Conservation (phyloP, 2,329 filamentous ascomycete species). For the Fusarium sp. region DNA sequence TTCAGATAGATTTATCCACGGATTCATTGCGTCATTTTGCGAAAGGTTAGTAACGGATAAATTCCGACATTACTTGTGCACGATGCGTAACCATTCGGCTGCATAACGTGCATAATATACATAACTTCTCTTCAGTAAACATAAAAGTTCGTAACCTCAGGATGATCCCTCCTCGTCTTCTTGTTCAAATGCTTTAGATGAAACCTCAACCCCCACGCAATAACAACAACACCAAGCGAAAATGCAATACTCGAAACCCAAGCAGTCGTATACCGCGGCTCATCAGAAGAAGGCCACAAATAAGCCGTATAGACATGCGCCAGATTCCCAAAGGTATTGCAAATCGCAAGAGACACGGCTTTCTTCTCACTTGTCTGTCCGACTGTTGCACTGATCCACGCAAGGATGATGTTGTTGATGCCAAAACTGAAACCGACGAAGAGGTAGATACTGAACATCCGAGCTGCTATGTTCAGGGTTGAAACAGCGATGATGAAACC, state of each 20-base stretch:
- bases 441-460: slow-evolving; percentile 45
- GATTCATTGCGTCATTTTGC: not conserved
- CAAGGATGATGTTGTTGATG: slow-evolving; percentile 54
- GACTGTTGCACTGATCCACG: slow-evolving; percentile 49
- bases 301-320: slow-evolving; percentile 28
- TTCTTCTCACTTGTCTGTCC: slow-evolving; percentile 59
- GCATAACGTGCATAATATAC: not conserved
- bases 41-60: not conserved
- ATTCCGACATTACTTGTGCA: not conserved
- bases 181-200: slow-evolving; percentile 9
- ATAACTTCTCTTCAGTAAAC: not conserved
- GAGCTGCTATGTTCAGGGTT: slow-evolving; percentile 30
- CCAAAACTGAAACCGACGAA: slow-evolving; percentile 50
- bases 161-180: slow-evolving; percentile 12
- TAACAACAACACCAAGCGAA: slow-evolving; percentile 16
- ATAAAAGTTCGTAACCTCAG: slow-evolving; percentile 20
- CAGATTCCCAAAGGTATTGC: slow-evolving; percentile 26
- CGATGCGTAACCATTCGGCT: not conserved
- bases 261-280: slow-evolving; percentile 2
- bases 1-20: too few species aligned
- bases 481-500: slow-evolving; percentile 37
- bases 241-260: slow-evolving; percentile 19
- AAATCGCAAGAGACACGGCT: slow-evolving; percentile 24
- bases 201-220: slow-evolving; percentile 9
- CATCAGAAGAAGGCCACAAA: slow-evolving; percentile 14